Evolutionary conservation across 2,329 filamentous ascomycete species (phyloP), one percentile per base, ranked within the genome.

Genomic region (Xylariaceae sp.): DNA sequence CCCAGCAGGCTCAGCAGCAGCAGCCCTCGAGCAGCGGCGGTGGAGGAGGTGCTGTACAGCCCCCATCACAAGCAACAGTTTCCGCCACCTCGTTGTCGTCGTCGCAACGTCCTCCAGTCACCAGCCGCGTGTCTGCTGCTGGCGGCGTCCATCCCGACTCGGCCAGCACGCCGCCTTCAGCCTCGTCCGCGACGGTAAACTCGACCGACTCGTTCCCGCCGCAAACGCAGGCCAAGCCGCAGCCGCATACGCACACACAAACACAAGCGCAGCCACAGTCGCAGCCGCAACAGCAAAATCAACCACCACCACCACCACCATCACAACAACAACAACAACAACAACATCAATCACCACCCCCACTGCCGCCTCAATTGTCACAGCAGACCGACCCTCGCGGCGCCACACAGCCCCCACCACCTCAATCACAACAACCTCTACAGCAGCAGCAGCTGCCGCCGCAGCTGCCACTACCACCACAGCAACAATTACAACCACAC

Each of bases 161-260:
- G 19, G 38, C 38, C 33, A 50, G 41, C 44, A 56, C 49, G 45
- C 58, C 60, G 56, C 58, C 57, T 52, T 65, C 65, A 63, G 64
- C 63, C 63, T 65, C 64, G 58, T 60, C 66, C 38, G 56, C 40
- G 33, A 59, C 59, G 44, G 61, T 63, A 50, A 65, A 61, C 58
- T 66, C 65, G 37, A 65, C 56, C 54, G 64, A 70, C 49, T 66
- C 65, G 44, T 68, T 68, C 57, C 60, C 53, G 44, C 52, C n/a
- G n/a, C n/a, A n/a, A n/a, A n/a, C n/a, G n/a, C n/a, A n/a, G n/a
- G n/a, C n/a, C n/a, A n/a, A n/a, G n/a, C n/a, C n/a, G n/a, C n/a
- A n/a, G n/a, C n/a, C n/a, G n/a, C n/a, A n/a, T n/a, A n/a, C n/a
- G n/a, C n/a, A n/a, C n/a, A n/a, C n/a, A n/a, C n/a, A n/a, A n/a